Evolutionary conservation across 2,329 filamentous ascomycete genomes (phyloP).

Genomic region (Calonectria pseudoreteaudii): DNA sequence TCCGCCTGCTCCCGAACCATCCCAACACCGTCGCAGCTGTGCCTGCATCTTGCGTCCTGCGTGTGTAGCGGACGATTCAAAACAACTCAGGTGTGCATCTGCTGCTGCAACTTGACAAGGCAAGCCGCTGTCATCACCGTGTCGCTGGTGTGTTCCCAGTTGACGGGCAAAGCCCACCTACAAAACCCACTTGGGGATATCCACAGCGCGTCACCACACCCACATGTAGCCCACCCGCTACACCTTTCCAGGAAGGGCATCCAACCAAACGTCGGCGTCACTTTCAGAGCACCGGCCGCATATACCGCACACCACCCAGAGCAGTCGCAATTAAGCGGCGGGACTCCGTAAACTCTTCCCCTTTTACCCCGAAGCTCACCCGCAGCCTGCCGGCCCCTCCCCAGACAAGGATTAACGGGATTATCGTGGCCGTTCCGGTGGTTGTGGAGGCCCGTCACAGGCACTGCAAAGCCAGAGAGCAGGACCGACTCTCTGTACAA

Average conservation of each 20-base stretch:
- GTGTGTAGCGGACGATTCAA: neutral
- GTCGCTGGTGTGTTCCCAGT: slow-evolving; percentile 11
- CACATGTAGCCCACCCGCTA: slow-evolving; percentile 9
- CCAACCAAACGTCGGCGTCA: slow-evolving; percentile 3
- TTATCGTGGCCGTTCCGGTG: slow-evolving; percentile 24
- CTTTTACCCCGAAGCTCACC: slow-evolving; percentile 23
- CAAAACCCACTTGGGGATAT: slow-evolving; percentile 3
- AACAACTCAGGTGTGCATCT: neutral
- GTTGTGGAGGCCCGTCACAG: slow-evolving; percentile 18
- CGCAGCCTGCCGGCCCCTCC: slow-evolving; percentile 10
- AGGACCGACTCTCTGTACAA: slow-evolving; percentile 26
- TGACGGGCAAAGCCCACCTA: slow-evolving; percentile 6
- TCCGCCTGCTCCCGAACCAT: slow-evolving; percentile 7
- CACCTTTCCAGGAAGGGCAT: slow-evolving; percentile 18
- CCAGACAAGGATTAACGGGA: slow-evolving; percentile 17
- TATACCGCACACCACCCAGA: slow-evolving; percentile 13
- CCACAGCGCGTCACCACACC: slow-evolving; percentile 7
- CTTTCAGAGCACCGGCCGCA: slow-evolving; percentile 10
- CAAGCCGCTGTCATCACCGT: neutral
- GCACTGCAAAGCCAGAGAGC: slow-evolving; percentile 6
- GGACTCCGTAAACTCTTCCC: neutral
- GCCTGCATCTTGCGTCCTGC: slow-evolving; percentile 23
- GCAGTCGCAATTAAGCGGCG: slow-evolving; percentile 9
- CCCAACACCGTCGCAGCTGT: slow-evolving; percentile 11
- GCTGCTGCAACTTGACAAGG: slow-evolving; percentile 5